phyloP scores from a whole-genome alignment of 352 stramenopile genomes.

The Aphanomyces stellatus region DNA sequence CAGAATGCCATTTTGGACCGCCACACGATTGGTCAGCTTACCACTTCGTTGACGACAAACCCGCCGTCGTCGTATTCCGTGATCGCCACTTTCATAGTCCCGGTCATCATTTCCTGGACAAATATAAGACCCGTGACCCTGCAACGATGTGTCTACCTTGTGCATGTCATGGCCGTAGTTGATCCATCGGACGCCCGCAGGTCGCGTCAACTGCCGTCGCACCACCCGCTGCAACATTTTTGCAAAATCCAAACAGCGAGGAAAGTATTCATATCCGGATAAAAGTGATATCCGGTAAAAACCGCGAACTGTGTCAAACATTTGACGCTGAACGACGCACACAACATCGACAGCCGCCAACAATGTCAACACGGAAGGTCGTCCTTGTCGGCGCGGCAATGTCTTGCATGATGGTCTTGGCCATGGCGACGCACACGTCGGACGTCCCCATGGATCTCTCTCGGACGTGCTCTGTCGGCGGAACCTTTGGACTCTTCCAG shows the following conservation, averaged over 20 bases:
- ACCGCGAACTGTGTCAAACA: no score
- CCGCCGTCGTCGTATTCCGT: conserved; percentile 80
- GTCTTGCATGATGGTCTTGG: background rate
- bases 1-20: no score
- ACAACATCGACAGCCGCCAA: no score
- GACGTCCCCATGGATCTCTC: conserved; percentile 6
- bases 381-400: no score
- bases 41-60: conserved; percentile 76
- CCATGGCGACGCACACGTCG: background rate
- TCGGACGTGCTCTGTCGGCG: background rate
- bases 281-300: background rate
- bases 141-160: conserved; percentile 30
- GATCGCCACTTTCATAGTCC: conserved; percentile 66
- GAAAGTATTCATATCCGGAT: conserved; percentile 6
- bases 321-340: no score
- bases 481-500: conserved; percentile 11
- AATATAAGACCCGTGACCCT: conserved; percentile 3
- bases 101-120: conserved; percentile 71
- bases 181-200: conserved; percentile 28
- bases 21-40: no score
- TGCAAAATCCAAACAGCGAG: background rate
- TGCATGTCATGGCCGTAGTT: conserved; percentile 84
- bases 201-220: background rate
- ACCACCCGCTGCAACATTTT: conserved; percentile 17
- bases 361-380: no score